These are phyloP conservation scores for Juncus effusus DNA, from an alignment of 176 grass and related monocot species.

Conservation along the genomic window DNA sequence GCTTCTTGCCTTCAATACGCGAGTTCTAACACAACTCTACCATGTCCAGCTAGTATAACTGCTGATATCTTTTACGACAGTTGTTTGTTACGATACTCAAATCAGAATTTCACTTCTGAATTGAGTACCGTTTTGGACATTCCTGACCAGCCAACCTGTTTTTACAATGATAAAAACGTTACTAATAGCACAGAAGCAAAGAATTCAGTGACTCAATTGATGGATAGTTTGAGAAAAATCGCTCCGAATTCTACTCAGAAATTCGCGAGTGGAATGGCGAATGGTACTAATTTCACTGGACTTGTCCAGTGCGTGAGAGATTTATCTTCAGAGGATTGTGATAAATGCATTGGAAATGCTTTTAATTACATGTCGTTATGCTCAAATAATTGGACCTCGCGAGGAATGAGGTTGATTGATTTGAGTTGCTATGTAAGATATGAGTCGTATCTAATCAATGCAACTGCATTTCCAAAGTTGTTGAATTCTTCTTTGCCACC, in stretches of 20 bases:
- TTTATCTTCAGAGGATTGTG: conserved; percentile 1
- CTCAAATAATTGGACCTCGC: not conserved
- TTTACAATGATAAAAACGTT: not conserved
- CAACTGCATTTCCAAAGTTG: not conserved
- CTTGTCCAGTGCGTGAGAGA: conserved; percentile 27
- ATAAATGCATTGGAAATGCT: not conserved
- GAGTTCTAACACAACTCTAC: not conserved
- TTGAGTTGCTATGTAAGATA: conserved; percentile 13
- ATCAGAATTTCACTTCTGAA: not conserved
- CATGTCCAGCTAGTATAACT: not conserved
- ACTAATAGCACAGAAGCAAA: not conserved
- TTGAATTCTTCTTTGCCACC: not conserved
- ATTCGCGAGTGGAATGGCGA: not conserved
- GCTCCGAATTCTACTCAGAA: not conserved
- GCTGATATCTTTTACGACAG: conserved; percentile 5
- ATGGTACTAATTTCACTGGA: not conserved
- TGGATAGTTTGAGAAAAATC: not conserved
- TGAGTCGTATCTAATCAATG: not conserved
- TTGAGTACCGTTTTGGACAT: not conserved
- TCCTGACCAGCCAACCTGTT: not conserved
- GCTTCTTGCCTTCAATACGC: not conserved
- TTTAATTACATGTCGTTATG: not conserved
- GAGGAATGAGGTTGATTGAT: not conserved
- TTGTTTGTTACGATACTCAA: conserved; percentile 25
- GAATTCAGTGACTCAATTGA: not conserved